phyloP scores from a whole-genome alignment of 257 asterid genomes.

The Solanum ossicruentum region DNA sequence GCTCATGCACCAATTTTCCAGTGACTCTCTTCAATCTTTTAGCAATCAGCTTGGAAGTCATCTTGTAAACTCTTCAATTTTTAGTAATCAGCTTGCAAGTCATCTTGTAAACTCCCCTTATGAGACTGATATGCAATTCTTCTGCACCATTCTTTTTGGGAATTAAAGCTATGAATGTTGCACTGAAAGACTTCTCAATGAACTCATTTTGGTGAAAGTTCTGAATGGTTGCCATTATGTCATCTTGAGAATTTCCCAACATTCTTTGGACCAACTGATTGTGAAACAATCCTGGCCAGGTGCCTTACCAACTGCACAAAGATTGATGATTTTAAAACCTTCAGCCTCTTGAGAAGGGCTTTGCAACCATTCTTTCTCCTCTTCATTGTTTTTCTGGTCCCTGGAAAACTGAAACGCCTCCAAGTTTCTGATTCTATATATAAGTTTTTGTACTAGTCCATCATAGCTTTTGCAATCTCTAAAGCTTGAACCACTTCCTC shows the following conservation, averaged over 20 bases:
- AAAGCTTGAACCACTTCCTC: background rate
- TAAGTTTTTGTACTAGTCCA: background rate
- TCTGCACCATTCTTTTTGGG: background rate
- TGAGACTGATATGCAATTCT: background rate
- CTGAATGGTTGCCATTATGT: background rate
- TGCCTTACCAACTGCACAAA: background rate
- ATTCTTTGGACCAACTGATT: background rate
- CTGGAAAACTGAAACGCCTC: background rate
- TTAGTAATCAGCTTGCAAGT: background rate
- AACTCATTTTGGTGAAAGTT: background rate
- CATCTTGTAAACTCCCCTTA: background rate
- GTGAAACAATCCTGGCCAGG: background rate
- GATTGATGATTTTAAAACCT: background rate
- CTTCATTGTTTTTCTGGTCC: background rate
- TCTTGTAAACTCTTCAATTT: background rate
- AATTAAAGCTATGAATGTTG: background rate
- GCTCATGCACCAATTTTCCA: background rate
- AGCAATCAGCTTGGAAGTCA: background rate
- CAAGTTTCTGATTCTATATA: background rate
- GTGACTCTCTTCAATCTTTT: background rate
- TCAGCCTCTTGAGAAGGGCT: background rate
- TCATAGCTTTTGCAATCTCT: background rate
- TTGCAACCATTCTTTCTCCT: background rate
- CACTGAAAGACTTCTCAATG: background rate
- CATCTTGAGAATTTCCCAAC: background rate